Evolutionary conservation across 495 filamentous ascomycete genomes (phyloP), one percentile per base, ranked within the genome.

Genomic region (Durotheca rogersii): DNA sequence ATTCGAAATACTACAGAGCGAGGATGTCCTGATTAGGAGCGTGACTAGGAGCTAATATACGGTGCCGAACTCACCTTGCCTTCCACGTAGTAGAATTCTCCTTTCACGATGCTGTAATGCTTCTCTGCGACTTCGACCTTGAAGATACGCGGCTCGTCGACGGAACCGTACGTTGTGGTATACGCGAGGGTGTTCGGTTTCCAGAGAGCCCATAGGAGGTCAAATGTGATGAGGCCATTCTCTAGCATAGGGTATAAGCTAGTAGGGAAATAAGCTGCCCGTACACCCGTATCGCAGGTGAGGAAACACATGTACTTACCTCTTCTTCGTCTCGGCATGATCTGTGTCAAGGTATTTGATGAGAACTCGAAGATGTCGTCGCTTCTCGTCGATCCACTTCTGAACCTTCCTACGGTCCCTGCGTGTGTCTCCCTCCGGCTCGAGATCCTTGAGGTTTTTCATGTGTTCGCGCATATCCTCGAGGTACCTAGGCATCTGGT

Each of bases 131-230:
- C 85, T 47, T 93, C 89, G 19, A 95, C 83, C 62, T 88, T 92
- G 77, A 95, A 91, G n/a, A 88, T 87, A 23, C 89, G 83, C 1
- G 90, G 90, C 61, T 95, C 87, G 39, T 94, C 89, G 12, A 75
- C 67, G 34, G 79, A 84, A 2, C 87, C 87, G 56, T 95, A 93
- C 1, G 89, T 93, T 2, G 81, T 81, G 0, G 87, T 87, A 58
- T 86, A 92, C 1, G 85, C 86, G 29, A 95, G 80, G 10, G 89
- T 88, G 59, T 94, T 92, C 4, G 91, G 90, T 59, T 95, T 94
- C 75, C 89, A 91, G 5, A 96, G 69, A 2, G 91, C 89, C 91
- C 91, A 95, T 3, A 94, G 66, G 7, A 95, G 78, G 47, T 95
- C 90, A 50, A 90, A 96, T 4, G 90, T 94, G 64, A 96, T 95